These are phyloP conservation scores for Raffaelea arxii DNA, from an alignment of 2,329 filamentous ascomycete species.

Conservation along the genomic window DNA sequence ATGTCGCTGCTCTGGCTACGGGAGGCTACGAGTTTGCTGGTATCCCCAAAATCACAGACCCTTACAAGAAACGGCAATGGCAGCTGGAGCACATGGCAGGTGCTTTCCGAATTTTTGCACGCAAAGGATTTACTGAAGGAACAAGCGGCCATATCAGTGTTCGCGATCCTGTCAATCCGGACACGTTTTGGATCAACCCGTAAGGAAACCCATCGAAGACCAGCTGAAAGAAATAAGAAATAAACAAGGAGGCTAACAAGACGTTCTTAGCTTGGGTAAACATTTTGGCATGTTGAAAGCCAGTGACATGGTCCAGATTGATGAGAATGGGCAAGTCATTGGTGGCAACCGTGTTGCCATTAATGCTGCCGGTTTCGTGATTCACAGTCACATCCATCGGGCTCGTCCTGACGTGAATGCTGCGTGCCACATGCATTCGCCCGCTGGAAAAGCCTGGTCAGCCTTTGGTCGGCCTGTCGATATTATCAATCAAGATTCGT, in stretches of 20 bases:
- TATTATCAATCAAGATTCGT: conserved; percentile 49
- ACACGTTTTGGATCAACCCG: conserved; percentile 54
- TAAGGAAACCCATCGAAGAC: neutral
- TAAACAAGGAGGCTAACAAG: neutral
- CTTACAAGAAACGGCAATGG: conserved; percentile 8
- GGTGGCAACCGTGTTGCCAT: conserved; percentile 38
- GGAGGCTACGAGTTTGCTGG: conserved; percentile 8
- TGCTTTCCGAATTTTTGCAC: conserved; percentile 51
- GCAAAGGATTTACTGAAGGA: conserved; percentile 50
- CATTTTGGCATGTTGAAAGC: conserved; percentile 50
- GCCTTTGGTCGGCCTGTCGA: conserved; percentile 44
- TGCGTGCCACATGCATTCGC: conserved; percentile 47
- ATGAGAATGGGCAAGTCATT: conserved; percentile 42
- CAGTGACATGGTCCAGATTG: conserved; percentile 47
- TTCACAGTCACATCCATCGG: conserved; percentile 48
- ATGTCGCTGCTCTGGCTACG: too few relatives aligned
- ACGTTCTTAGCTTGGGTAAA: conserved; percentile 26
- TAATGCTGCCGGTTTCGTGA: conserved; percentile 50
- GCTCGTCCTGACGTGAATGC: conserved; percentile 46
- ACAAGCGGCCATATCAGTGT: conserved; percentile 53
- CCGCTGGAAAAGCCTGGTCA: conserved; percentile 46
- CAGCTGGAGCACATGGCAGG: conserved; percentile 38
- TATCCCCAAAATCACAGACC: conserved; percentile 8
- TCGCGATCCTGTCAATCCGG: conserved; percentile 43
- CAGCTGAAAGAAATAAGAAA: neutral